These are phyloP conservation scores for Schwanniomyces occidentalis DNA, from an alignment of 805 yeast species.

Conservation along the genomic window DNA sequence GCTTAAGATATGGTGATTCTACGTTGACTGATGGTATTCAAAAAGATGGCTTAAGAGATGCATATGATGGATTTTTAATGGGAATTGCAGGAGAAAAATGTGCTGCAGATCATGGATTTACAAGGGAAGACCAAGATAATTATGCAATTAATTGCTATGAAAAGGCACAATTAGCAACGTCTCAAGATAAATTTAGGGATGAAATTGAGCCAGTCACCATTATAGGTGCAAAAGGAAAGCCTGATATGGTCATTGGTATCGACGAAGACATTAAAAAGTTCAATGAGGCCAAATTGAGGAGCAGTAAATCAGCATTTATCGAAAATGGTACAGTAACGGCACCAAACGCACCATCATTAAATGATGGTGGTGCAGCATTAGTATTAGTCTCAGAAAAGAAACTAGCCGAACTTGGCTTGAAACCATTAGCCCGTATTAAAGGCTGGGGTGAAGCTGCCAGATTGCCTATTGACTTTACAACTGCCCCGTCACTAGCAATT, in stretches of 20 bases:
- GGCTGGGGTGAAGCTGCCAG: conserved; percentile 99
- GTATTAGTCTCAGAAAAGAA: conserved; percentile 81
- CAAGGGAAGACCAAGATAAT: conserved; percentile 87
- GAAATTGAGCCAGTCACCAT: conserved; percentile 89
- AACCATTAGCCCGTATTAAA: conserved; percentile 80
- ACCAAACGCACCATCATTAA: conserved; percentile 92
- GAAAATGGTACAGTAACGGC: conserved; percentile 96
- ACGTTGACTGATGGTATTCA: conserved; percentile 81
- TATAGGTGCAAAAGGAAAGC: conserved; percentile 86
- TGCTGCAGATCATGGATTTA: conserved; percentile 72
- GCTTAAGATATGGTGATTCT: conserved; percentile 86
- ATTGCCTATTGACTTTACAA: conserved; percentile 90
- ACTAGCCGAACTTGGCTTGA: conserved; percentile 80
- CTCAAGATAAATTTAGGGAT: conserved; percentile 71
- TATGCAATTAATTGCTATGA: conserved; percentile 85
- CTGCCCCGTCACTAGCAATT: conserved; percentile 91
- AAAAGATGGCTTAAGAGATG: conserved; percentile 91
- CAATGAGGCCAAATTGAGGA: conserved; percentile 69
- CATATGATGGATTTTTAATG: conserved; percentile 85
- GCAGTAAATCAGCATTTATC: conserved; percentile 92
- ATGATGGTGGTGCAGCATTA: conserved; percentile 97
- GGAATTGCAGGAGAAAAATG: conserved; percentile 97
- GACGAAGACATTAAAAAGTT: conserved; percentile 86
- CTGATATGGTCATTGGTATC: conserved; percentile 63
- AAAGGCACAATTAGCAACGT: conserved; percentile 79